Evolutionary conservation across 2,329 filamentous ascomycete genomes (phyloP).

Genomic region (Cordyceps cicadae): DNA sequence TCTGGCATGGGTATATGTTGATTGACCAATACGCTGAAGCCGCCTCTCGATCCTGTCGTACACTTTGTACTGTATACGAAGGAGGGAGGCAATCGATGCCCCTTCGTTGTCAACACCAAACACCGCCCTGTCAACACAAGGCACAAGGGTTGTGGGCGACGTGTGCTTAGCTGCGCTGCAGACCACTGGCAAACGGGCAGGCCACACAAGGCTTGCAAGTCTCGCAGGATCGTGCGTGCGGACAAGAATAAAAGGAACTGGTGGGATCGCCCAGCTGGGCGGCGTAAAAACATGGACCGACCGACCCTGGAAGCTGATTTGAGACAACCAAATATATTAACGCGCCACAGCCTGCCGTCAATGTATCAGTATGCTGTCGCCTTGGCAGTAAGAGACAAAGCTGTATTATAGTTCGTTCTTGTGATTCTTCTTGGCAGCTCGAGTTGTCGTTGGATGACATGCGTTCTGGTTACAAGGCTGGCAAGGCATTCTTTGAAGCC

Average conservation of each 20-base stretch:
- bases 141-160: not conserved
- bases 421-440: not conserved
- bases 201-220: slow-evolving; percentile 1
- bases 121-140: not conserved
- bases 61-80: too few species aligned
- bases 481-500: too few species aligned
- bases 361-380: not conserved
- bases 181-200: not conserved
- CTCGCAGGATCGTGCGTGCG: not conserved
- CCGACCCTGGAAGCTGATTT: not conserved
- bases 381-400: not conserved
- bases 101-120: not conserved
- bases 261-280: not conserved
- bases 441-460: not conserved
- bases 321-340: not conserved
- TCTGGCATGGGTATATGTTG: too few species aligned
- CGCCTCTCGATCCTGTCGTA: too few species aligned
- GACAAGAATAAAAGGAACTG: not conserved
- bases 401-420: not conserved
- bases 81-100: too few species aligned
- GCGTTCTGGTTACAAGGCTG: not conserved
- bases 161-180: not conserved
- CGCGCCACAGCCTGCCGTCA: not conserved
- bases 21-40: too few species aligned
- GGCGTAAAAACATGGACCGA: not conserved